phyloP scores from a whole-genome alignment of 108 stramenopile genomes.

The Nitzschia sp. region DNA sequence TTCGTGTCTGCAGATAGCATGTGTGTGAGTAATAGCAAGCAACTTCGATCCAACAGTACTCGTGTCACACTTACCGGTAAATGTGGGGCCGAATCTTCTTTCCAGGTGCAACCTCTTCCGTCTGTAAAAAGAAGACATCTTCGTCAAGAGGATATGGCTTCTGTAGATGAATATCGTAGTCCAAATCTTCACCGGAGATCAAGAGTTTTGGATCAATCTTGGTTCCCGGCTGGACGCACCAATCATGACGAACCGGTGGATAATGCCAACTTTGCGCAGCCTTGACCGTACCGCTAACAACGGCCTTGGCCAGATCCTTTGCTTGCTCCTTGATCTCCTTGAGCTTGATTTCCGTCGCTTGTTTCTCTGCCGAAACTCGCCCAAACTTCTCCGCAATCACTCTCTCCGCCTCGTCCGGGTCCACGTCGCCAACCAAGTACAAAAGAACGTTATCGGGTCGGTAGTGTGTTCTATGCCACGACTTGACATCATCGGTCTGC shows the following conservation, averaged over 20 bases:
- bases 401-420: constrained; percentile 77
- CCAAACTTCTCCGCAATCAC: constrained; percentile 90
- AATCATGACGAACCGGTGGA: constrained; percentile 89
- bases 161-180: constrained; percentile 85
- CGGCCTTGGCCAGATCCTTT: constrained; percentile 72
- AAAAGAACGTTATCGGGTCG: constrained; percentile 97
- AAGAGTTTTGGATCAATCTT: constrained; percentile 40
- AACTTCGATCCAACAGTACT: neutral
- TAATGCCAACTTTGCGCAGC: constrained; percentile 90
- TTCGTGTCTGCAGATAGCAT: constrained; percentile 62
- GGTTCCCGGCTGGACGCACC: constrained; percentile 52
- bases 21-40: neutral
- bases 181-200: constrained; percentile 28
- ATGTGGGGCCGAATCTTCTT: constrained; percentile 86
- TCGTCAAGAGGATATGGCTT: constrained; percentile 76
- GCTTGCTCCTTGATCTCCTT: constrained; percentile 77
- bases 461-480: constrained; percentile 97
- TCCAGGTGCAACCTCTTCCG: constrained; percentile 60
- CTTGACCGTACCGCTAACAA: constrained; percentile 77
- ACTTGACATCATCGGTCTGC: constrained; percentile 89
- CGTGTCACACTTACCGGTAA: constrained; percentile 47
- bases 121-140: constrained; percentile 71
- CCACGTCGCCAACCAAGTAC: constrained; percentile 95
- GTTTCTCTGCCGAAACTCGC: constrained; percentile 72
- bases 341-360: constrained; percentile 69